Base-by-base conservation (phyloP, 1,139 yeast genomes). In the Sugiyamaella japonica region DNA sequence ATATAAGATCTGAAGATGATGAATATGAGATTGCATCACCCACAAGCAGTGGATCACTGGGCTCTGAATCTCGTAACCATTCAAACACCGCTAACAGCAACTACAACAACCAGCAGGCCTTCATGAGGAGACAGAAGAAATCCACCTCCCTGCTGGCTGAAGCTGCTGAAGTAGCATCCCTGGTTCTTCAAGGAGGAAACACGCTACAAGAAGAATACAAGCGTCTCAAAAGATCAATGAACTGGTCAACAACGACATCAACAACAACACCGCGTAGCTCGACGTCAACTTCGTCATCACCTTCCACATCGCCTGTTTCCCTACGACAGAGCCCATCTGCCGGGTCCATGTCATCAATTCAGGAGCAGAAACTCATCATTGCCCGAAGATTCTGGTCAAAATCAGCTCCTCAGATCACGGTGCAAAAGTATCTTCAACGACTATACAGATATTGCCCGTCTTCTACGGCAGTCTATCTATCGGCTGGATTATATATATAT, bases 401-500 rank as follows among this genome's bases (percentile, higher is more conserved):
- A 56, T 61, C 63, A 47, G 72, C 67, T 36, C 79, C 76, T 0
- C 69, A 63, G 1, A 64, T 77, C 13, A 56, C 75, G 0, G 56
- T 75, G 5, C 62, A 66, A 39, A 66, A 70, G 44, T 77, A 77
- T 54, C 60, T 77, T 45, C 68, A 61, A 37, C 70, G 80, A 36
- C 69, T 76, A 49, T 74, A 76, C 55, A 71, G 73, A 43, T 75
- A 75, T 59, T 75, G 79, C 57, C 71, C 73, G 3, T 65, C 73
- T n/a, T 73, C 79, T 2, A 64, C 77, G 0, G 73, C 79, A 0
- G 78, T 75, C 1, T 77, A 76, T 54, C 62, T 77, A 17, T 67
- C 77, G 0, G 69, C 78, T 7, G 70, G 70, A 3, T 64, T 63
- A 54, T 76, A 70, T 61, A 67, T 73, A 9, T 71, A 69, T 61